A percentile compares a stretch with the other conserved stretches of the same genome.
These are phyloP conservation scores for Coemansia sp. DNA, from an alignment of 192 early-diverging fungal genomes.

Conservation along the genomic window DNA sequence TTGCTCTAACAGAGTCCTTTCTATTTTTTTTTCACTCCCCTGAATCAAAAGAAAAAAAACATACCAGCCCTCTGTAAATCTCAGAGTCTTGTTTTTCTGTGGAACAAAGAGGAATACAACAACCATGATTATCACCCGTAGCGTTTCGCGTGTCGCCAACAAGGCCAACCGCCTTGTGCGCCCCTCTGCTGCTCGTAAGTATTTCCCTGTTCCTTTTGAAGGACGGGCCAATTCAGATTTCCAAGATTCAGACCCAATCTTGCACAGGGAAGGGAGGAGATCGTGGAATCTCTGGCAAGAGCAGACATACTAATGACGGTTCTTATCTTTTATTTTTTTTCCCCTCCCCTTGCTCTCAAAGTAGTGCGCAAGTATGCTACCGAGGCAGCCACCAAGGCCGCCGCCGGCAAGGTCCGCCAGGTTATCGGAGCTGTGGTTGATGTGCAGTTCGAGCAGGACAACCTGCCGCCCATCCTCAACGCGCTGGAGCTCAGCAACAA, in stretches of 20 bases:
- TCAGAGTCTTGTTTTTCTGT: slow-evolving; percentile 4
- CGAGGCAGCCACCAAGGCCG: slow-evolving; percentile 51
- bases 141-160: slow-evolving; percentile 38
- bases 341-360: not conserved
- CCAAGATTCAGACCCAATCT: not conserved
- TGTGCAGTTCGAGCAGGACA: slow-evolving; percentile 89
- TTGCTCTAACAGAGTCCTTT: not conserved
- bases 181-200: slow-evolving; percentile 41
- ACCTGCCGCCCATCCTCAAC: slow-evolving; percentile 92
- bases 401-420: slow-evolving; percentile 78
- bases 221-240: not conserved
- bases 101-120: slow-evolving; percentile 13
- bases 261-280: not conserved
- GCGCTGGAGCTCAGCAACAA: slow-evolving; percentile 89
- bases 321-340: not conserved
- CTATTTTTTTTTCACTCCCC: not conserved
- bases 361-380: slow-evolving; percentile 65
- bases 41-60: not conserved
- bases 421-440: slow-evolving; percentile 99
- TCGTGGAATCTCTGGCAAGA: not conserved
- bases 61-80: not conserved
- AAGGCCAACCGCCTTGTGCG: slow-evolving; percentile 40
- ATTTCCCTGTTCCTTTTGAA: not conserved
- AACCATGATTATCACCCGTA: slow-evolving; percentile 46
- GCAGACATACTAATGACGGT: not conserved